Evolutionary conservation across 768 basidiomycete genomes (phyloP).

Genomic region (Amanita thiersii): DNA sequence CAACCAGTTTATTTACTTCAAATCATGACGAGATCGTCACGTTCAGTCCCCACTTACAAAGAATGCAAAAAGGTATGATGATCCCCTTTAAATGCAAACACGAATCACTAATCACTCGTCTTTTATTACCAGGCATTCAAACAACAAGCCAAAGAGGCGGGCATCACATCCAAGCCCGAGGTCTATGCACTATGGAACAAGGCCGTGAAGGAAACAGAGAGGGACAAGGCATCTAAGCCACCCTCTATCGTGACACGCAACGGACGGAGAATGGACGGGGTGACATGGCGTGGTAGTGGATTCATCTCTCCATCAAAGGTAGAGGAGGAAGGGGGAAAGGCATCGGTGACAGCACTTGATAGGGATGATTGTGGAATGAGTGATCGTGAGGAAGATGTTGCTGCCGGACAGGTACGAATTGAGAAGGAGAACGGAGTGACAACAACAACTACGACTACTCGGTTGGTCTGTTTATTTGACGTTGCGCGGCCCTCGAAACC

Average conservation of each 20-base stretch:
- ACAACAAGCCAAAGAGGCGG: not conserved
- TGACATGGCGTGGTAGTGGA: constrained; percentile 1
- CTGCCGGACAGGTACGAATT: not conserved
- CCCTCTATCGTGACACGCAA: constrained; percentile 5
- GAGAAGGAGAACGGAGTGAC: not conserved
- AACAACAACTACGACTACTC: not conserved
- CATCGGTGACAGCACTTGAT: too few species aligned
- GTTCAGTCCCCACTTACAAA: constrained; percentile 2
- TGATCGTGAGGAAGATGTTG: not conserved
- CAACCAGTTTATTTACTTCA: not conserved
- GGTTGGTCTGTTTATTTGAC: constrained; percentile 7
- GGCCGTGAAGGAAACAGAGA: not conserved
- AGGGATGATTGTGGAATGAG: not conserved
- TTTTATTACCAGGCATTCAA: constrained; percentile 4
- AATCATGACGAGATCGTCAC: constrained; percentile 7
- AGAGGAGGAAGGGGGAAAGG: not conserved
- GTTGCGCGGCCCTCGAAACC: constrained; percentile 5
- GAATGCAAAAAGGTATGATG: constrained; percentile 5
- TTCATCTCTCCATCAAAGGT: constrained; percentile 3
- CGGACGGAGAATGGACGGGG: constrained; percentile 8
- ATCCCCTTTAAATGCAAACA: not conserved
- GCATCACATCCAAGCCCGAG: constrained; percentile 2
- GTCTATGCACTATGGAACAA: not conserved
- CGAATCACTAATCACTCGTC: not conserved
- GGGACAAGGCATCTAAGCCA: constrained; percentile 1